These are phyloP conservation scores for Halteria grandinella DNA, from an alignment of 73 alveolate genomes.

Conservation along the genomic window DNA sequence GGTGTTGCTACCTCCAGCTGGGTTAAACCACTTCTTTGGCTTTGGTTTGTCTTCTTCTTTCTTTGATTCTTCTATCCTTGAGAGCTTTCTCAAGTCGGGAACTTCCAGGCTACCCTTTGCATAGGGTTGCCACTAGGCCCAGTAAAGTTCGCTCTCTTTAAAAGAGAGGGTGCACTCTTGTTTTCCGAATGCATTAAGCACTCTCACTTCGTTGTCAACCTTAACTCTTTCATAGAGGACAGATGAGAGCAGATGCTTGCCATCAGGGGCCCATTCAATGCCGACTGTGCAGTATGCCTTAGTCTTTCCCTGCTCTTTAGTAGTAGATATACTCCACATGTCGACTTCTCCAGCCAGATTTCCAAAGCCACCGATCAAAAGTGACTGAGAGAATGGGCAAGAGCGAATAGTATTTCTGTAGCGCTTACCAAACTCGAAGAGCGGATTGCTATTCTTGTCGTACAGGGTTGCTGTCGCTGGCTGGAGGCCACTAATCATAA, in stretches of 20 bases:
- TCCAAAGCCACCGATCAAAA: constrained; percentile 78
- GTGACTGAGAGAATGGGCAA: constrained; percentile 65
- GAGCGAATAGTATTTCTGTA: constrained; percentile 76
- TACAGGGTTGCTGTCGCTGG: constrained; percentile 57
- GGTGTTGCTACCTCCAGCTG: constrained; percentile 27
- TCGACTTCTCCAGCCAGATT: constrained; percentile 76
- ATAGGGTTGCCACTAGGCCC: constrained; percentile 30
- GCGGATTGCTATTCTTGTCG: constrained; percentile 50
- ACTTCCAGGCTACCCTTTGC: background rate
- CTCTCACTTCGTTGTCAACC: constrained; percentile 76
- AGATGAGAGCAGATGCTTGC: constrained; percentile 69
- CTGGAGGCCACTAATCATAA: constrained; percentile 70
- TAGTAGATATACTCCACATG: constrained; percentile 43
- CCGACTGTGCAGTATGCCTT: constrained; percentile 74
- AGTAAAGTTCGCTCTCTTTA: background rate
- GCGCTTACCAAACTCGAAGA: constrained; percentile 62
- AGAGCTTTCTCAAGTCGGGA: background rate
- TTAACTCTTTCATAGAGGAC: constrained; percentile 79
- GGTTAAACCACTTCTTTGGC: background rate
- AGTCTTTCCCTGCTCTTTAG: constrained; percentile 56
- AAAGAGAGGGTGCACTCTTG: background rate
- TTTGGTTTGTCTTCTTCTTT: constrained; percentile 12
- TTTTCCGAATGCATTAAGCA: constrained; percentile 27
- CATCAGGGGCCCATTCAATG: constrained; percentile 81
- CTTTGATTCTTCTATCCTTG: constrained; percentile 4